phyloP scores from a whole-genome alignment of 495 filamentous ascomycete species.

The Podospora conica region DNA sequence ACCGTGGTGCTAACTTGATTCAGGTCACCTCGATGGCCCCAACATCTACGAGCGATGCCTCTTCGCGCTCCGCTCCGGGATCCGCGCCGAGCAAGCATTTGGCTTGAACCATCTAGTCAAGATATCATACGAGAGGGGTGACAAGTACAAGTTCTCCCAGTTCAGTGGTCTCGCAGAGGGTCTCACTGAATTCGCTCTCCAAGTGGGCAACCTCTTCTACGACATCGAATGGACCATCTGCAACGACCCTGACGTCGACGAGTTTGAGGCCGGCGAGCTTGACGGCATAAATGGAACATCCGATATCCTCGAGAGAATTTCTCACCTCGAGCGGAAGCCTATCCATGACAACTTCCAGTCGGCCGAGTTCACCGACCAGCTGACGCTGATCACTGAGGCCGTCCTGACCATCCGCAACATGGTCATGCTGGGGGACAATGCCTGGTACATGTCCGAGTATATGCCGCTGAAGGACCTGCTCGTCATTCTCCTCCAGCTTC shows the following conservation, averaged over 20 bases:
- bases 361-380: constrained; percentile 59
- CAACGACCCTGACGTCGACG: constrained; percentile 54
- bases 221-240: constrained; percentile 73
- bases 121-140: constrained; percentile 87
- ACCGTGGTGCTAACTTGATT: constrained; percentile 14
- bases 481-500: constrained; percentile 72
- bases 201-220: constrained; percentile 68
- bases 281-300: constrained; percentile 73
- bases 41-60: constrained; percentile 88
- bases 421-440: constrained; percentile 84
- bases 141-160: constrained; percentile 90
- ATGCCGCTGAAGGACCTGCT: constrained; percentile 71
- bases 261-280: constrained; percentile 48
- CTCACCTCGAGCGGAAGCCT: constrained; percentile 43
- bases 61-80: constrained; percentile 68
- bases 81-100: constrained; percentile 78
- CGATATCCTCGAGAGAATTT: constrained; percentile 65
- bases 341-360: constrained; percentile 69
- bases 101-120: constrained; percentile 89
- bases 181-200: constrained; percentile 74
- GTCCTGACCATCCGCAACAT: constrained; percentile 88
- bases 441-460: constrained; percentile 67
- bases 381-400: constrained; percentile 78
- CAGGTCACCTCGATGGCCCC: constrained; percentile 60
- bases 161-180: constrained; percentile 88